phyloP scores from a whole-genome alignment of 1,139 yeast species.

The Pneumocystis oryctolagi region DNA sequence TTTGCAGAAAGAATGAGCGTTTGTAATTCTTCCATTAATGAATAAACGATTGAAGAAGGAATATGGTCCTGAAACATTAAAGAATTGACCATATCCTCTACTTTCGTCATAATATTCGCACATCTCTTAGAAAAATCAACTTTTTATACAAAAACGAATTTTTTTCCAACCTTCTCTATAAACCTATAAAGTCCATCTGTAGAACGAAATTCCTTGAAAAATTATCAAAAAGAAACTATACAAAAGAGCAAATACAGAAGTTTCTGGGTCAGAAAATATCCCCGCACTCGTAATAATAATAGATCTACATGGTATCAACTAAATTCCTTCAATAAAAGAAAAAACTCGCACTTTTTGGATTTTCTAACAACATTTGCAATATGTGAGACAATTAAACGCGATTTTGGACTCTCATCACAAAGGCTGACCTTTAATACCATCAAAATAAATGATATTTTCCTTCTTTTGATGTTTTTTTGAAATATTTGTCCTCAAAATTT shows the following conservation, averaged over 20 bases:
- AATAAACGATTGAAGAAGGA: constrained; percentile 53
- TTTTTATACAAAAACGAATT: background rate
- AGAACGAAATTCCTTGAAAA: background rate
- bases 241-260: background rate
- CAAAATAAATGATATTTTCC: background rate
- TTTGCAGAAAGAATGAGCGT: constrained; percentile 45
- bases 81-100: background rate
- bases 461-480: background rate
- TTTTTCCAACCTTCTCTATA: background rate
- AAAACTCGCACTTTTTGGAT: background rate
- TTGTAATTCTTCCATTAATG: constrained; percentile 64
- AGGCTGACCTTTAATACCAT: background rate
- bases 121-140: background rate
- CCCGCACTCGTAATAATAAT: background rate
- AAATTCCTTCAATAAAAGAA: background rate
- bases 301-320: background rate
- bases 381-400: background rate
- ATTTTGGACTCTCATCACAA: background rate
- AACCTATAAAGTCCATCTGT: background rate
- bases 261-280: background rate
- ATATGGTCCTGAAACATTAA: background rate
- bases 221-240: background rate
- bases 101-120: background rate
- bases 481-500: background rate
- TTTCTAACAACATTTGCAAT: background rate